Conservation (phyloP, 495 filamentous ascomycete species). For the Xylaria palmicola region DNA sequence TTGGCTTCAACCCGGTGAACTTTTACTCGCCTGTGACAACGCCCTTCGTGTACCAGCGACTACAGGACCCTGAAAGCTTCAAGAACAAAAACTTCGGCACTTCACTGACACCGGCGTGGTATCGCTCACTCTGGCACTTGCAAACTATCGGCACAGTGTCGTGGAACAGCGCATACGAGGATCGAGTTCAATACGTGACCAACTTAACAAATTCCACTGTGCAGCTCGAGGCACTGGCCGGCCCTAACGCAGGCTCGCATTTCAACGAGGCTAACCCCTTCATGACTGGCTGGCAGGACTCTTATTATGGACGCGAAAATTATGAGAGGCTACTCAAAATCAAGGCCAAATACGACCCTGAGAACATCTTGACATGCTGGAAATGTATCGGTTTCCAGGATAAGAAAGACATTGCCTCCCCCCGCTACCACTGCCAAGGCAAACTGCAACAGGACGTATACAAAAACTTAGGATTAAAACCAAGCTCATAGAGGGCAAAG, state of each 20-base stretch:
- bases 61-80: slow-evolving; percentile 1
- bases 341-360: slow-evolving; percentile 49
- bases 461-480: slow-evolving; percentile 2
- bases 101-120: slow-evolving; percentile 14
- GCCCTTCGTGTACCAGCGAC: slow-evolving; percentile 18
- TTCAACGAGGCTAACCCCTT: slow-evolving; percentile 50
- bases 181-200: slow-evolving; percentile 35
- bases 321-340: slow-evolving; percentile 37
- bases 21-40: slow-evolving; percentile 26
- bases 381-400: slow-evolving; percentile 50
- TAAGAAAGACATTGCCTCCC: slow-evolving; percentile 15
- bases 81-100: slow-evolving; percentile 13
- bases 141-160: slow-evolving; percentile 34
- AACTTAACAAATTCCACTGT: slow-evolving; percentile 42
- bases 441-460: slow-evolving; percentile 26
- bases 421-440: slow-evolving; percentile 26
- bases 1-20: slow-evolving; percentile 23
- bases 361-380: slow-evolving; percentile 44
- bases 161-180: slow-evolving; percentile 36
- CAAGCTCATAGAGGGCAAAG: slow-evolving; percentile 3
- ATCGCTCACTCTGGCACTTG: slow-evolving; percentile 37
- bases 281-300: slow-evolving; percentile 44
- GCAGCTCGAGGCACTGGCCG: slow-evolving; percentile 44
- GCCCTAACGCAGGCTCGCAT: slow-evolving; percentile 44
- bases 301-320: slow-evolving; percentile 50